A percentile compares a stretch with the other conserved stretches of the same genome.
Evolutionary conservation across 768 basidiomycete species (phyloP).

Genomic region (Mycena sanguinolenta): DNA sequence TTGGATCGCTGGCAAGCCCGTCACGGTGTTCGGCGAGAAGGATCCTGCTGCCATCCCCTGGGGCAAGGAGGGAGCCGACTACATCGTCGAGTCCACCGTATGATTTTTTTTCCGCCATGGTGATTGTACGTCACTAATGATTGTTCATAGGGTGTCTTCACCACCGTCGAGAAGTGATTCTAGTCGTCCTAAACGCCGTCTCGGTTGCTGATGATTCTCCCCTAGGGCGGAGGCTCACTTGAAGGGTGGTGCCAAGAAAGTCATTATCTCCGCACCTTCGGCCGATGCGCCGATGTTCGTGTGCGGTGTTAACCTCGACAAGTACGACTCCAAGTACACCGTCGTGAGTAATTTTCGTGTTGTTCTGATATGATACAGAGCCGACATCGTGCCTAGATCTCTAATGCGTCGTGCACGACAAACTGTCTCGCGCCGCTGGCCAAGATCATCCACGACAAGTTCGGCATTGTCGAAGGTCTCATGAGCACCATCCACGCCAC

Average conservation of each 20-base stretch:
- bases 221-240: constrained; percentile 90
- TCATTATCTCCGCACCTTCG: constrained; percentile 99
- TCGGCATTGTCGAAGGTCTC: constrained; percentile 94
- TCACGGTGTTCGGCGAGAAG: constrained; percentile 86
- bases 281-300: constrained; percentile 97
- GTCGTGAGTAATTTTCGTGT: constrained; percentile 67
- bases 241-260: constrained; percentile 99
- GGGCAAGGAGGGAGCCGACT: constrained; percentile 85
- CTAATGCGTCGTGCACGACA: constrained; percentile 99
- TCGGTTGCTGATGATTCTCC: constrained; percentile 29
- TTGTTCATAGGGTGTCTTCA: constrained; percentile 89
- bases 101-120: constrained; percentile 39
- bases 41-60: constrained; percentile 91
- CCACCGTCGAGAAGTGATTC: constrained; percentile 87
- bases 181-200: constrained; percentile 15
- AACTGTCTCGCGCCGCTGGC: constrained; percentile 99
- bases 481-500: constrained; percentile 99
- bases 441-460: constrained; percentile 98
- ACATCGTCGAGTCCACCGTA: constrained; percentile 97
- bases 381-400: constrained; percentile 68
- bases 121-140: constrained; percentile 28
- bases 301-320: constrained; percentile 94
- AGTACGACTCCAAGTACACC: constrained; percentile 88
- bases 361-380: constrained; percentile 3
- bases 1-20: constrained; percentile 80